phyloP scores from a whole-genome alignment of 371 early-diverging fungal species.

The Fennellomyces sp. region DNA sequence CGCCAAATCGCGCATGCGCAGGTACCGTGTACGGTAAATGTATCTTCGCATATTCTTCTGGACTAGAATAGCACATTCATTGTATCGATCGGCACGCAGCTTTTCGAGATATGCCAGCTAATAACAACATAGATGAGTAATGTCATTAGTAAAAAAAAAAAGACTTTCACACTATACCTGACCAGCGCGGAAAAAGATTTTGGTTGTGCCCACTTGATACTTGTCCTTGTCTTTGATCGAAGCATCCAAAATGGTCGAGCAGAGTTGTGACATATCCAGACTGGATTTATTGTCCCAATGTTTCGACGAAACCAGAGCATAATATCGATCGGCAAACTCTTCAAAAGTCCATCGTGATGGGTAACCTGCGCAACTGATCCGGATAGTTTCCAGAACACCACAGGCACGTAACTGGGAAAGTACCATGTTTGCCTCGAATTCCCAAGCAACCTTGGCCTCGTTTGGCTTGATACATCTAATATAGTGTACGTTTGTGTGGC shows the following conservation, averaged over 20 bases:
- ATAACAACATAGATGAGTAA: neutral
- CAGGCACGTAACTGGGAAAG: conserved; percentile 97
- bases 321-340: conserved; percentile 94
- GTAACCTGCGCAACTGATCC: conserved; percentile 98
- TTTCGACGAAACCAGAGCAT: conserved; percentile 75
- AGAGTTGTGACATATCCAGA: conserved; percentile 54
- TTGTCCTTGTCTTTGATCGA: conserved; percentile 80
- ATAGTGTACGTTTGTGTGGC: conserved; percentile 92
- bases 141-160: neutral
- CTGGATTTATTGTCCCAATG: conserved; percentile 60
- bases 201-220: conserved; percentile 96
- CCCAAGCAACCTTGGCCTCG: conserved; percentile 86
- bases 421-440: conserved; percentile 91
- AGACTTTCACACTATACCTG: conserved; percentile 32
- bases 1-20: conserved; percentile 63
- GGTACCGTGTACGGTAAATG: conserved; percentile 73
- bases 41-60: conserved; percentile 88
- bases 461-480: conserved; percentile 98
- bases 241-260: conserved; percentile 67
- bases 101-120: conserved; percentile 91
- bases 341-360: conserved; percentile 91
- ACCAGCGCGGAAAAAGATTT: conserved; percentile 99
- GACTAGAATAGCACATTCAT: conserved; percentile 78
- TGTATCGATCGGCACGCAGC: conserved; percentile 80
- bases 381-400: conserved; percentile 99